phyloP scores from a whole-genome alignment of 2,329 filamentous ascomycete species.

The Aspergillus fructus region DNA sequence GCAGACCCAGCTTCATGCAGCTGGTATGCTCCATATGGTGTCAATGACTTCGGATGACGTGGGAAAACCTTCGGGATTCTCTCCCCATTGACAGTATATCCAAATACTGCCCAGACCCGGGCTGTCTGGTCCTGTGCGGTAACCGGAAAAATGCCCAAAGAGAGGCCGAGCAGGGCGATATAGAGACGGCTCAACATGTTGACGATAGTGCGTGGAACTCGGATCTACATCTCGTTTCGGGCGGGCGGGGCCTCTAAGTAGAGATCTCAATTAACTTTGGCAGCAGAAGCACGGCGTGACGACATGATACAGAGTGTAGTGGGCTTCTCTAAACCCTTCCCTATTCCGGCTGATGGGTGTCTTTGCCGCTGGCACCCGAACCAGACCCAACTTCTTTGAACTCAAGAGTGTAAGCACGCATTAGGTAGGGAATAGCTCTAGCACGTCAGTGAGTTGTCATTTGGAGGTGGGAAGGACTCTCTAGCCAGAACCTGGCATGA shows the following conservation, averaged over 20 bases:
- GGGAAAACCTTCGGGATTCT: conserved; percentile 48
- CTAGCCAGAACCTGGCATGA: conserved; percentile 16
- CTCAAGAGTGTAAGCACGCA: not conserved
- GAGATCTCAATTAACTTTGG: not conserved
- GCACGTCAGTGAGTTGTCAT: not conserved
- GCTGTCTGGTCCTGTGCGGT: conserved; percentile 29
- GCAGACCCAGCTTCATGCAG: conserved; percentile 50
- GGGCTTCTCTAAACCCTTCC: not conserved
- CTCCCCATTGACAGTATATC: conserved; percentile 57
- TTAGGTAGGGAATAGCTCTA: not conserved
- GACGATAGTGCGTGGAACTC: not conserved
- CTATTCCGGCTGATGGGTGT: conserved; percentile 3
- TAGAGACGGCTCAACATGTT: conserved; percentile 10
- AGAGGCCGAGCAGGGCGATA: not conserved
- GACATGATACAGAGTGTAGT: not conserved
- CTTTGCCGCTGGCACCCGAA: not conserved
- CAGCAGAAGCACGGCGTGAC: not conserved
- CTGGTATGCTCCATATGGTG: conserved; percentile 56
- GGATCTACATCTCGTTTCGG: not conserved
- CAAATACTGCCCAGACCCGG: conserved; percentile 50
- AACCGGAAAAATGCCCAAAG: conserved; percentile 15
- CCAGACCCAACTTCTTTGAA: not conserved
- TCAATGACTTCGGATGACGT: conserved; percentile 42
- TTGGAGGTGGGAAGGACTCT: not conserved
- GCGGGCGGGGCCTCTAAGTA: not conserved